These are phyloP conservation scores for Candida tetrigidarum DNA, from an alignment of 1,139 yeast genomes.

Conservation along the genomic window DNA sequence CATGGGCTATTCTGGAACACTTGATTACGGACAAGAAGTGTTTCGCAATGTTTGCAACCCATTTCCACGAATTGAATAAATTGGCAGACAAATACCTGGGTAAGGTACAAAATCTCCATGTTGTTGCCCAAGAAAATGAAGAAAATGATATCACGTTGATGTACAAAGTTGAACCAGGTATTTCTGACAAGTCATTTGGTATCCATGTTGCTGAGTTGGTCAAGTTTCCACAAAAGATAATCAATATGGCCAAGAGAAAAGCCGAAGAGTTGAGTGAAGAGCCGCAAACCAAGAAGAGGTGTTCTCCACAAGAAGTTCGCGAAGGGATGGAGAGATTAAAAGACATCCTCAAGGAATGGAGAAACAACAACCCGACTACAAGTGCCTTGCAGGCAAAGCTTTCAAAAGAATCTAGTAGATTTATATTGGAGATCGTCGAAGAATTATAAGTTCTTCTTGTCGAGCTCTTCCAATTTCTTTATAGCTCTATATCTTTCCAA, in stretches of 20 bases:
- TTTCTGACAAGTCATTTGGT: conserved; percentile 94
- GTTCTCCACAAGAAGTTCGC: conserved; percentile 56
- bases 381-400: conserved; percentile 7
- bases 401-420: conserved; percentile 30
- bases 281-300: conserved; percentile 52
- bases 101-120: conserved; percentile 81
- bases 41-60: conserved; percentile 92
- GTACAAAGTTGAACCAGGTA: conserved; percentile 91
- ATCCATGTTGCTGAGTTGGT: conserved; percentile 97
- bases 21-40: conserved; percentile 72
- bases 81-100: conserved; percentile 59
- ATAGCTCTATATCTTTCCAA: conserved; percentile 27
- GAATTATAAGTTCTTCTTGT: conserved; percentile 16
- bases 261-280: conserved; percentile 85
- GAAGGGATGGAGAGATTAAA: conserved; percentile 62
- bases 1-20: conserved; percentile 94
- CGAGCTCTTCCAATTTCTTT: conserved; percentile 25
- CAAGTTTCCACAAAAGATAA: conserved; percentile 85
- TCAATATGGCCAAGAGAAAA: conserved; percentile 93
- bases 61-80: conserved; percentile 92
- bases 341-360: conserved; percentile 66
- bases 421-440: conserved; percentile 40
- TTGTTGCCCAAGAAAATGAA: conserved; percentile 71
- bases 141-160: conserved; percentile 80
- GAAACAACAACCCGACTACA: conserved; percentile 7